Evolutionary conservation across 768 basidiomycete species (phyloP).

Genomic region (Lactifluus subvellereus): DNA sequence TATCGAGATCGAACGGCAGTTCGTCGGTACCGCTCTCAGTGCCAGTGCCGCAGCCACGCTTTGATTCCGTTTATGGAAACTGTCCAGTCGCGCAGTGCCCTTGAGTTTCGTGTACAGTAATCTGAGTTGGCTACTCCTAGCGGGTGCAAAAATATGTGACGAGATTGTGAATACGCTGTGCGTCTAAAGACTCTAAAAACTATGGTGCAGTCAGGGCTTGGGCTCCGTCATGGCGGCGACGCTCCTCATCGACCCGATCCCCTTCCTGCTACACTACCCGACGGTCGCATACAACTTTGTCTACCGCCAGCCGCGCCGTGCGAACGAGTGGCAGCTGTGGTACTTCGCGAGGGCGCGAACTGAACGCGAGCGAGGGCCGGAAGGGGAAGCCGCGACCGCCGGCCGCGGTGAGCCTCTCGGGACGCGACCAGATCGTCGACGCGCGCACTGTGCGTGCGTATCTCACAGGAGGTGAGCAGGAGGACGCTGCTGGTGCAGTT

Average conservation of each 20-base stretch:
- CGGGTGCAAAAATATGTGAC: conserved; percentile 91
- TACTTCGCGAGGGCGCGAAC: conserved; percentile 60
- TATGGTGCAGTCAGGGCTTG: conserved; percentile 31
- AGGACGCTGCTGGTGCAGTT: neutral
- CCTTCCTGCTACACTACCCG: conserved; percentile 57
- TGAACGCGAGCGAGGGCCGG: conserved; percentile 33
- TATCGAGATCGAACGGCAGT: conserved; percentile 94
- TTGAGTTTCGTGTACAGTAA: conserved; percentile 96
- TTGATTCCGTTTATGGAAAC: conserved; percentile 85
- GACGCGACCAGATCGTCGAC: conserved; percentile 41
- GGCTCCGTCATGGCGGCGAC: conserved; percentile 40
- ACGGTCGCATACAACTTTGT: conserved; percentile 64
- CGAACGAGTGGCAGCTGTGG: conserved; percentile 63
- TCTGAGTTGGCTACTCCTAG: conserved; percentile 89
- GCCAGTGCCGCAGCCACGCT: conserved; percentile 40
- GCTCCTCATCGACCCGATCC: conserved; percentile 60
- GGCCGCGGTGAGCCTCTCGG: conserved; percentile 36
- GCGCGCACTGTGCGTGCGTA: conserved; percentile 36
- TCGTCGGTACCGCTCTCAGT: conserved; percentile 49
- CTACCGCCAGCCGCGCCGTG: conserved; percentile 44
- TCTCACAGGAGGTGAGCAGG: conserved; percentile 33
- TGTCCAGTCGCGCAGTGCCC: conserved; percentile 81
- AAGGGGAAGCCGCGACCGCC: neutral
- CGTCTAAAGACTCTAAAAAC: conserved; percentile 98
- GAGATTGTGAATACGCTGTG: conserved; percentile 92